Conservation (phyloP, 2,329 filamentous ascomycete genomes). For the Cytospora piceae region DNA sequence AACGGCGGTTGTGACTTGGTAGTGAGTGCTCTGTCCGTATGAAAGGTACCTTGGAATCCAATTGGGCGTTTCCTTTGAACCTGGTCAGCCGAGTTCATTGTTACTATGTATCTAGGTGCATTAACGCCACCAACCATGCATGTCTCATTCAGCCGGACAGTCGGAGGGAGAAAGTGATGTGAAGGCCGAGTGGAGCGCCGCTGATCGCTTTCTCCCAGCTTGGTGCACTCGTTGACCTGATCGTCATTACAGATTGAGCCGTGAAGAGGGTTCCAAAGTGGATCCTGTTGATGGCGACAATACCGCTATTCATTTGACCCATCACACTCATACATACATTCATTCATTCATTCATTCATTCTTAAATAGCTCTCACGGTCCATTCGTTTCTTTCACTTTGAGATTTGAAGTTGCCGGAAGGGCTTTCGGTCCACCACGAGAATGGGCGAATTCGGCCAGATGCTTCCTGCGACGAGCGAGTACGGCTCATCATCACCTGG, state of each 20-base stretch:
- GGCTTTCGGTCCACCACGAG: neutral
- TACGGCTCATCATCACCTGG: constrained; percentile 19
- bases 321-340: neutral
- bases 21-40: neutral
- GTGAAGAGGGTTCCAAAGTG: neutral
- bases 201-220: constrained; percentile 10
- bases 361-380: neutral
- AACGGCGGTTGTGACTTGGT: neutral
- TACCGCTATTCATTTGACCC: neutral
- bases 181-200: constrained; percentile 5
- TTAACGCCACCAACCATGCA: neutral
- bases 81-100: neutral
- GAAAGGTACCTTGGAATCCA: neutral
- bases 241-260: neutral
- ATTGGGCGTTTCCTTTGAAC: neutral
- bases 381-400: no score
- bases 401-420: neutral
- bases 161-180: neutral
- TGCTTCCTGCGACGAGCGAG: neutral
- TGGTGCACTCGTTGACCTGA: neutral
- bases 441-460: constrained; percentile 6
- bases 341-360: neutral
- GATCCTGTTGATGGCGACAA: constrained; percentile 10
- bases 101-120: neutral
- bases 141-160: neutral